phyloP scores from a whole-genome alignment of 345 rosid genomes.

The Diplotaxis tenuifolia region DNA sequence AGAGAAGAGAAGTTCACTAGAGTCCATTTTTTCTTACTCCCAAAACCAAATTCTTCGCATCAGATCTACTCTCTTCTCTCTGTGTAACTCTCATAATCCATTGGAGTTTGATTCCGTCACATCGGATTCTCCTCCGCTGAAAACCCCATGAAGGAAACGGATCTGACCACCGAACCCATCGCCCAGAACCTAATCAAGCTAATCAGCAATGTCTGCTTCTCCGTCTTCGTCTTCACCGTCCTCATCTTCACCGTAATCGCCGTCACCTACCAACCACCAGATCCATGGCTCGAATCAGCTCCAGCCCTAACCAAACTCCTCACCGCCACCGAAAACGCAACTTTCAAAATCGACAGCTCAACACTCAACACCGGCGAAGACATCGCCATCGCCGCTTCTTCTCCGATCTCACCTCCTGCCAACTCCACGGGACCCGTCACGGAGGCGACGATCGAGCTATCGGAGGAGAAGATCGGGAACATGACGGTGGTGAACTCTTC shows the following conservation, averaged over 20 bases:
- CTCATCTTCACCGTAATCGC: conserved; percentile 78
- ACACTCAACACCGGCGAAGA: conserved; percentile 86
- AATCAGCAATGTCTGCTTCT: conserved; percentile 88
- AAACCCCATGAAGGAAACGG: conserved; percentile 61
- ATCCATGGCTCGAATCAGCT: conserved; percentile 95
- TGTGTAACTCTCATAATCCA: background rate
- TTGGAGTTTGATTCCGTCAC: background rate
- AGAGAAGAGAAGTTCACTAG: background rate
- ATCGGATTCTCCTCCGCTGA: background rate
- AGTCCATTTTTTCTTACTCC: background rate
- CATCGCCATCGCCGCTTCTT: conserved; percentile 36
- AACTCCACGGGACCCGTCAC: conserved; percentile 39
- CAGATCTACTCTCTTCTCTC: background rate
- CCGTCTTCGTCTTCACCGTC: conserved; percentile 84
- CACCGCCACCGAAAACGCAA: conserved; percentile 67
- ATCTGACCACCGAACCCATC: conserved; percentile 58
- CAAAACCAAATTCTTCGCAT: background rate
- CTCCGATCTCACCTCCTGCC: conserved; percentile 31
- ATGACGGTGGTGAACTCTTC: conserved; percentile 29
- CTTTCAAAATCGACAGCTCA: conserved; percentile 72
- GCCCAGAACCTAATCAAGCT: conserved; percentile 77
- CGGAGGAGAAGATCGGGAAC: conserved; percentile 48
- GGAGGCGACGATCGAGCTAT: conserved; percentile 46
- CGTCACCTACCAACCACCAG: conserved; percentile 91
- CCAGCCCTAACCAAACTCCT: conserved; percentile 75